phyloP scores from a whole-genome alignment of 2,329 filamentous ascomycete species.

The Aspergillus texensis region DNA sequence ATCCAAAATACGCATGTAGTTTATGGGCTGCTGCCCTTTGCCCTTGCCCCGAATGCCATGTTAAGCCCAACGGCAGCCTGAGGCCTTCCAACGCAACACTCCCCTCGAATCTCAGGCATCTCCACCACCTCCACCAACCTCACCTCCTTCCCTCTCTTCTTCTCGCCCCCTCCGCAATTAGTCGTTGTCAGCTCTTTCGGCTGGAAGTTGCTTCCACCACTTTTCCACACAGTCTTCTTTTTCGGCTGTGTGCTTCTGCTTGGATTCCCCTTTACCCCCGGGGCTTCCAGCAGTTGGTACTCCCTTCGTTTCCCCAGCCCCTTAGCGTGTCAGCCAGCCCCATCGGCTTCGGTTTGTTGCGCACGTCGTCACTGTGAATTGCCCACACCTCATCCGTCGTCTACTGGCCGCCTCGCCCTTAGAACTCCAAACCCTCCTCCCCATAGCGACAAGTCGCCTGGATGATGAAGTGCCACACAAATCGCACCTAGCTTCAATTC shows the following conservation, averaged over 20 bases:
- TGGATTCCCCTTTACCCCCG: conserved; percentile 18
- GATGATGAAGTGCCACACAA: conserved; percentile 30
- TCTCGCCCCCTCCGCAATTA: conserved; percentile 17
- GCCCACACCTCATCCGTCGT: conserved; percentile 16
- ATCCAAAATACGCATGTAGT: neutral
- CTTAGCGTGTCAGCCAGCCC: conserved; percentile 21
- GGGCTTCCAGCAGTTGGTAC: conserved; percentile 23
- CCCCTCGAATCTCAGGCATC: conserved; percentile 14
- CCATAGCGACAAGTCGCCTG: conserved; percentile 16
- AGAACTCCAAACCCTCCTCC: conserved; percentile 16
- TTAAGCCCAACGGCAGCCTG: conserved; percentile 23
- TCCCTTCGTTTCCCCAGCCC: conserved; percentile 13
- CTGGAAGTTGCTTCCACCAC: conserved; percentile 8
- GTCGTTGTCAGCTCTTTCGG: conserved; percentile 10
- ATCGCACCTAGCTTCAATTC: conserved; percentile 26
- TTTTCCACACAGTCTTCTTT: conserved; percentile 1
- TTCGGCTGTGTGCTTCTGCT: conserved; percentile 17
- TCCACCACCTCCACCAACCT: conserved; percentile 16
- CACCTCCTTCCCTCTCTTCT: conserved; percentile 12
- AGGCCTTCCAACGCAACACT: conserved; percentile 16
- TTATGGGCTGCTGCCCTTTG: neutral
- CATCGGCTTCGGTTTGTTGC: conserved; percentile 18
- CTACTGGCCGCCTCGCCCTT: conserved; percentile 4
- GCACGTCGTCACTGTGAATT: conserved; percentile 22
- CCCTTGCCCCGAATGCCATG: conserved; percentile 2